Evolutionary conservation across 257 asterid species (phyloP).

Genomic region (Solanum peruvianum): DNA sequence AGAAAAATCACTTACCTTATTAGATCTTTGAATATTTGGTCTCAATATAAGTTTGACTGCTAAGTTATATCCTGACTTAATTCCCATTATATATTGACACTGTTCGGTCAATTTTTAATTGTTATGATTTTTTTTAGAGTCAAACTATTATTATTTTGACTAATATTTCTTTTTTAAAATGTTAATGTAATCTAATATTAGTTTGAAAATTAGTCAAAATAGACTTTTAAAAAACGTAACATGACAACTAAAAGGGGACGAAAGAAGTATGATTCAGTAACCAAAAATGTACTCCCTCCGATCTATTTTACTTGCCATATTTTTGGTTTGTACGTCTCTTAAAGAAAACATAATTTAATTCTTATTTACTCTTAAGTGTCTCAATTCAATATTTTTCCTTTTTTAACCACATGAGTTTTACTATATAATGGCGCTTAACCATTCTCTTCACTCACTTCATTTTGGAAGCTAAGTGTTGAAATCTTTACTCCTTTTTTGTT

Average conservation of each 20-base stretch:
- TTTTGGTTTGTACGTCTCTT: background rate
- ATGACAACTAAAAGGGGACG: too few species aligned
- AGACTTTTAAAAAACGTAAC: too few species aligned
- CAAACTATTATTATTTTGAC: too few species aligned
- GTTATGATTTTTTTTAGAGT: too few species aligned
- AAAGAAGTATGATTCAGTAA: too few species aligned
- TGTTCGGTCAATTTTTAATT: fast-evolving
- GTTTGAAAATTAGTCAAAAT: too few species aligned
- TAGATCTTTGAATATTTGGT: background rate
- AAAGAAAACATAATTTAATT: background rate
- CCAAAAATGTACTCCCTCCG: too few species aligned
- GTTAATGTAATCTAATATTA: too few species aligned
- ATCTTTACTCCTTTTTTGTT: background rate
- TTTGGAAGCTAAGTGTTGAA: background rate
- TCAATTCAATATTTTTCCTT: background rate
- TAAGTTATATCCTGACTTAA: background rate
- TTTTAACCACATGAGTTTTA: background rate
- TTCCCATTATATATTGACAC: background rate
- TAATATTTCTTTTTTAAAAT: too few species aligned
- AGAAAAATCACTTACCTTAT: background rate
- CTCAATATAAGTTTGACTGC: background rate
- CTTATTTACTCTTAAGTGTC: background rate
- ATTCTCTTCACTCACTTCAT: background rate
- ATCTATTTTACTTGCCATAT: background rate
- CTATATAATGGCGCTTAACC: background rate